These are phyloP conservation scores for Dichotomocladium elegans DNA, from an alignment of 371 early-diverging fungal species.

Conservation along the genomic window DNA sequence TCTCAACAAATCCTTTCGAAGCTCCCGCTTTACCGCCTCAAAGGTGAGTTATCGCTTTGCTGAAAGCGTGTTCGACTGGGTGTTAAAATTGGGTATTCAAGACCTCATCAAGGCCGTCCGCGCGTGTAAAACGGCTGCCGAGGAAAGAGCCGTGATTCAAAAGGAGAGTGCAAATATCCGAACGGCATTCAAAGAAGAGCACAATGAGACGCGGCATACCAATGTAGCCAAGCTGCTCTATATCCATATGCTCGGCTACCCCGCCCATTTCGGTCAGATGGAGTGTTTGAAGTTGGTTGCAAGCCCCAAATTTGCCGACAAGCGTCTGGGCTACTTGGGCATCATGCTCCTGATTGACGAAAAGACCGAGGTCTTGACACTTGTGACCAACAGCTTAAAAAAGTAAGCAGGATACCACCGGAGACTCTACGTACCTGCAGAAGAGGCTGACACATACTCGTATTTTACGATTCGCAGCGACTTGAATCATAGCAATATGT, in stretches of 20 bases:
- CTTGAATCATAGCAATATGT: constrained; percentile 92
- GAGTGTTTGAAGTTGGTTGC: constrained; percentile 97
- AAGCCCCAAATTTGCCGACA: constrained; percentile 89
- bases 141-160: constrained; percentile 95
- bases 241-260: constrained; percentile 97
- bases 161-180: constrained; percentile 96
- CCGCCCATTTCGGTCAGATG: constrained; percentile 98
- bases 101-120: constrained; percentile 96
- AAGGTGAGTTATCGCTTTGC: constrained; percentile 39
- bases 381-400: constrained; percentile 96
- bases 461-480: constrained; percentile 57
- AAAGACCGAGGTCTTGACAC: constrained; percentile 92
- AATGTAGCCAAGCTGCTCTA: constrained; percentile 95
- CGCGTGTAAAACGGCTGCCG: constrained; percentile 97
- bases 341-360: constrained; percentile 96
- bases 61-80: too few relatives aligned
- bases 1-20: constrained; percentile 51
- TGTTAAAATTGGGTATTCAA: too few relatives aligned
- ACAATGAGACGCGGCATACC: constrained; percentile 77
- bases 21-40: constrained; percentile 45
- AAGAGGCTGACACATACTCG: neutral
- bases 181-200: constrained; percentile 90
- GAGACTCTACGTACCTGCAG: neutral
- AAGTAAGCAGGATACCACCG: constrained; percentile 59
- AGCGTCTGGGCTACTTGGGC: constrained; percentile 95